A percentile compares a stretch with the other conserved stretches of the same genome.
These are phyloP conservation scores for Simmondsia chinensis DNA, from an alignment of 148 eudicot genomes.

Conservation along the genomic window DNA sequence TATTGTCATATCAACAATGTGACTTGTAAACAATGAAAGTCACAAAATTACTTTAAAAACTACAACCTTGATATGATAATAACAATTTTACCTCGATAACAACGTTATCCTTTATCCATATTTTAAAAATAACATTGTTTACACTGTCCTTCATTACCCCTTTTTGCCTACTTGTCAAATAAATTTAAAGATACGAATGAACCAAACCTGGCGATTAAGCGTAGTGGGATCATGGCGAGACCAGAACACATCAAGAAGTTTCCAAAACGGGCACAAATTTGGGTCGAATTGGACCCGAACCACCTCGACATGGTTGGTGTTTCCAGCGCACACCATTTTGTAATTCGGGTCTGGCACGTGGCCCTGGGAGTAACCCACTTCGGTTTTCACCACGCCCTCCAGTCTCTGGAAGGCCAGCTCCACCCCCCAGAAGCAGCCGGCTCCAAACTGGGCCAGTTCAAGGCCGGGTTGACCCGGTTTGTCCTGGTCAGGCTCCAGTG, in stretches of 20 bases:
- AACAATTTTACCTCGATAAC: no score
- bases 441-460: constrained; percentile 79
- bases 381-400: constrained; percentile 68
- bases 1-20: no score
- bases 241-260: constrained; percentile 72
- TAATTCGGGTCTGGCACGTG: constrained; percentile 61
- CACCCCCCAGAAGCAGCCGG: constrained; percentile 99
- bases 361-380: constrained; percentile 93
- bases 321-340: constrained; percentile 51
- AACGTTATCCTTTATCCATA: no score
- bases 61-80: no score
- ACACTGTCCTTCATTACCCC: no score
- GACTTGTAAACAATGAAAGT: no score
- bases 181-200: neutral
- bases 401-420: constrained; percentile 78
- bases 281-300: constrained; percentile 91
- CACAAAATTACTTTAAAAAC: no score
- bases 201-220: constrained; percentile 75
- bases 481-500: constrained; percentile 51
- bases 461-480: constrained; percentile 41
- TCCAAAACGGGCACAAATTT: constrained; percentile 42
- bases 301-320: constrained; percentile 66
- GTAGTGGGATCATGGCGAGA: constrained; percentile 82
- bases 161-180: no score
- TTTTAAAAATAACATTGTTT: no score